These are phyloP conservation scores for Mycena rosella DNA, from an alignment of 768 basidiomycete species.

Conservation along the genomic window DNA sequence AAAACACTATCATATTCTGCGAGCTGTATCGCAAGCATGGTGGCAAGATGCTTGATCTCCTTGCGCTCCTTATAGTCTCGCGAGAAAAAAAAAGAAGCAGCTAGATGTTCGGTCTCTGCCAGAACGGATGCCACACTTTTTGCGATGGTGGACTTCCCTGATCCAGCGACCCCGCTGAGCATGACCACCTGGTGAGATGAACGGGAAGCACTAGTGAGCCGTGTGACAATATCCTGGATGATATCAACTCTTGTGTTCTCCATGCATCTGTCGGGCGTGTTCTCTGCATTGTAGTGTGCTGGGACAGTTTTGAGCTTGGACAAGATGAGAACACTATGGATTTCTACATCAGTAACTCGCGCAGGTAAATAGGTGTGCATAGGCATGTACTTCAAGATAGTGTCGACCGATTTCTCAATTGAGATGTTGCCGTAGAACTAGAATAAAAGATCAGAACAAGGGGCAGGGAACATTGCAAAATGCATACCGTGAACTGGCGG, in stretches of 20 bases:
- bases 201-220: conserved; percentile 1
- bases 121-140: conserved; percentile 20
- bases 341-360: not conserved
- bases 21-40: conserved; percentile 16
- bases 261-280: conserved; percentile 23
- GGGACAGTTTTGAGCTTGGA: conserved; percentile 5
- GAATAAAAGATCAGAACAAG: not conserved
- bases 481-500: conserved; percentile 4
- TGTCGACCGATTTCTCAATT: conserved; percentile 5
- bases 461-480: not conserved
- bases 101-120: conserved; percentile 4
- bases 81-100: conserved; percentile 29
- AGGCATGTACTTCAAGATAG: not conserved
- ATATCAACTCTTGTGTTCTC: conserved; percentile 12
- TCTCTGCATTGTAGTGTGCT: conserved; percentile 21
- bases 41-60: not conserved
- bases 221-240: conserved; percentile 15
- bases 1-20: conserved; percentile 1
- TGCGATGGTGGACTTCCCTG: conserved; percentile 12
- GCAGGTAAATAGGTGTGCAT: not conserved
- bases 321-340: not conserved
- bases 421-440: conserved; percentile 9
- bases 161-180: not conserved
- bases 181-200: not conserved
- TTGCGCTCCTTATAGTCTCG: too few species aligned